phyloP scores from a whole-genome alignment of 1,139 yeast genomes.

The Candida mesenterica region DNA sequence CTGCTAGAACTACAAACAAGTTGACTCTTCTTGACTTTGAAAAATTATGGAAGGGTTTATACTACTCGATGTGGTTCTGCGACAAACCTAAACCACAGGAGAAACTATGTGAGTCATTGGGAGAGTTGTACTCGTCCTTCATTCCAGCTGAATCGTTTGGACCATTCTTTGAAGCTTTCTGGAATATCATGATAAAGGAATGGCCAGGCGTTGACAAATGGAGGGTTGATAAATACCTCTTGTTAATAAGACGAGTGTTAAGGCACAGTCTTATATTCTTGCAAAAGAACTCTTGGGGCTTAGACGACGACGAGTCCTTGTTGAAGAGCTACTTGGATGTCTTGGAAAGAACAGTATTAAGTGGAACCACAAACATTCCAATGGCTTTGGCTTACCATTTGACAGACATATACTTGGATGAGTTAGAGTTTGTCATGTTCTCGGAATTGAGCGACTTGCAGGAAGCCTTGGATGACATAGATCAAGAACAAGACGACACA shows the following conservation, averaged over 20 bases:
- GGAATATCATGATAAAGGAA: slow-evolving; percentile 76
- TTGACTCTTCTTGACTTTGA: slow-evolving; percentile 54
- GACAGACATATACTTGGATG: slow-evolving; percentile 82
- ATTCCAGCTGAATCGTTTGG: slow-evolving; percentile 42
- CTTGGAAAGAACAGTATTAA: slow-evolving; percentile 38
- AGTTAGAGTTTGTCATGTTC: slow-evolving; percentile 66
- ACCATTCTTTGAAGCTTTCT: slow-evolving; percentile 70
- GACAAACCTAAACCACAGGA: slow-evolving; percentile 94
- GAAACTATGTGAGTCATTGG: slow-evolving; percentile 71
- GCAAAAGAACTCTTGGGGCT: slow-evolving; percentile 51
- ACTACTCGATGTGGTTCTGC: slow-evolving; percentile 93
- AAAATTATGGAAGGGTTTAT: slow-evolving; percentile 92
- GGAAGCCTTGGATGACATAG: slow-evolving; percentile 39
- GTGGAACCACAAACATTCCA: slow-evolving; percentile 61
- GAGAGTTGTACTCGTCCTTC: slow-evolving; percentile 53
- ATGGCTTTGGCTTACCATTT: slow-evolving; percentile 83
- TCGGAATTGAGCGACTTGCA: slow-evolving; percentile 41
- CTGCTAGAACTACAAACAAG: slow-evolving; percentile 30
- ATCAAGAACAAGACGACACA: slow-evolving; percentile 27
- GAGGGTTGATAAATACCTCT: slow-evolving; percentile 83
- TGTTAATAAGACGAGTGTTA: slow-evolving; percentile 75
- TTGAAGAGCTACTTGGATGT: slow-evolving; percentile 47
- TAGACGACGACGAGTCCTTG: slow-evolving; percentile 28
- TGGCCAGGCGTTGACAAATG: slow-evolving; percentile 85
- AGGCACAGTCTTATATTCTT: slow-evolving; percentile 64